Conservation (phyloP, 768 basidiomycete genomes). For the Roridomyces roridus region DNA sequence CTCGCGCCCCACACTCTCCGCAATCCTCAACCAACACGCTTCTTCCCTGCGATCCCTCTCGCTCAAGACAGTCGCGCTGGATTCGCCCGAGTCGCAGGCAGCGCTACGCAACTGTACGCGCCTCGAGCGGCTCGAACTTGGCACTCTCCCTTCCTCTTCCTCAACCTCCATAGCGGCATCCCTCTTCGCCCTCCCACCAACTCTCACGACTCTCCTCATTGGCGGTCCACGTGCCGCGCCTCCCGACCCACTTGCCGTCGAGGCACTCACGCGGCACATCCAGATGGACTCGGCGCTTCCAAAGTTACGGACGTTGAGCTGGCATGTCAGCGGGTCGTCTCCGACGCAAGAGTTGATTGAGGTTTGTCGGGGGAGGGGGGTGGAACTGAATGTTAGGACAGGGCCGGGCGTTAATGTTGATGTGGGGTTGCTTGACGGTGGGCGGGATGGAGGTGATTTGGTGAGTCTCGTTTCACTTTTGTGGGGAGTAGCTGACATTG, state of each 20-base stretch:
- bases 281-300: constrained; percentile 4
- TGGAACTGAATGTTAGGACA: not conserved
- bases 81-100: not conserved
- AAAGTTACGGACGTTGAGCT: constrained; percentile 5
- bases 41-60: constrained; percentile 11
- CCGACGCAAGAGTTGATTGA: not conserved
- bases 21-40: constrained; percentile 6
- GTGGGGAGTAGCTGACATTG: not conserved
- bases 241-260: not conserved
- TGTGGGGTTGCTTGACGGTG: too few species aligned
- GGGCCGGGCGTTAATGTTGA: not conserved
- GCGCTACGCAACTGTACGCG: not conserved
- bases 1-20: not conserved
- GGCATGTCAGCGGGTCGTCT: not conserved
- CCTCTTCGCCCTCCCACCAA: constrained; percentile 11
- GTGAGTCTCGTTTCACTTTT: not conserved
- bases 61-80: constrained; percentile 3
- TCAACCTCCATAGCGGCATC: not conserved
- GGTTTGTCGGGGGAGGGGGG: constrained; percentile 2
- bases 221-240: not conserved
- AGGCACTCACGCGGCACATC: not conserved
- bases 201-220: constrained; percentile 9
- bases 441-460: not conserved
- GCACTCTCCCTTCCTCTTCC: constrained; percentile 7
- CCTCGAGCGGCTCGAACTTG: constrained; percentile 21